Evolutionary conservation across 2,329 filamentous ascomycete genomes (phyloP), one percentile per base, ranked within the genome.

Genomic region (Talaromyces sp.): DNA sequence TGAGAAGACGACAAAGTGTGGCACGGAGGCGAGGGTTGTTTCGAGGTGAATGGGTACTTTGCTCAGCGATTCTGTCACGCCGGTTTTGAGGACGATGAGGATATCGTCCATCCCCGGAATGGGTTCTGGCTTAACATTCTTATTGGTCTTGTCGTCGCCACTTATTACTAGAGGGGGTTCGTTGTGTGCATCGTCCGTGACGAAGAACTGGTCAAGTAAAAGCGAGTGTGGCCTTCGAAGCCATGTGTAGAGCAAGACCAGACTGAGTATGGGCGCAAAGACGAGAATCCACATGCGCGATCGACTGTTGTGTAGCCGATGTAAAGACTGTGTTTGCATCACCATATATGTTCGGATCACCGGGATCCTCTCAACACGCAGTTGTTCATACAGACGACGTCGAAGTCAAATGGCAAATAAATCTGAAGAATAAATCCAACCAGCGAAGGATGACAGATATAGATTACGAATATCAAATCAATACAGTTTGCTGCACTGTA

Each of bases 41-140:
- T 79, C 72, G 66, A 87, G 79, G 68, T 87, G 85, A 2, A 81
- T 74, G 0, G 85, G 84, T 2, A 88, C 79, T 70, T 86, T 86
- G 33, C 82, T 79, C 61, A 78, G 73, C 17, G 84, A 79, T 69
- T 87, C 85, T 13, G 84, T 85, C 22, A 85, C 84, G 64, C 85
- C 86, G 0, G 86, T 88, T 68, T 84, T 83, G 67, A 88, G 77
- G 11, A 87, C 75, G 19, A 88, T 80, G 66, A 87, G 82, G 54
- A 87, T 73, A 70, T 87, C 80, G 3, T 84, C 77, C 31, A 83
- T 74, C 19, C 15, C 27, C n/a, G 49, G 25, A 33, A 52, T n/a
- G 10, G 25, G 9, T n/a, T 33, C 27, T 52, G 49, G 27, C 17
- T 52, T 52, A 9, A 11, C 15, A 52, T 52, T 4, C 5, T 33